These are phyloP conservation scores for Coemansia sp. DNA, from an alignment of 192 early-diverging fungal species.

Conservation along the genomic window DNA sequence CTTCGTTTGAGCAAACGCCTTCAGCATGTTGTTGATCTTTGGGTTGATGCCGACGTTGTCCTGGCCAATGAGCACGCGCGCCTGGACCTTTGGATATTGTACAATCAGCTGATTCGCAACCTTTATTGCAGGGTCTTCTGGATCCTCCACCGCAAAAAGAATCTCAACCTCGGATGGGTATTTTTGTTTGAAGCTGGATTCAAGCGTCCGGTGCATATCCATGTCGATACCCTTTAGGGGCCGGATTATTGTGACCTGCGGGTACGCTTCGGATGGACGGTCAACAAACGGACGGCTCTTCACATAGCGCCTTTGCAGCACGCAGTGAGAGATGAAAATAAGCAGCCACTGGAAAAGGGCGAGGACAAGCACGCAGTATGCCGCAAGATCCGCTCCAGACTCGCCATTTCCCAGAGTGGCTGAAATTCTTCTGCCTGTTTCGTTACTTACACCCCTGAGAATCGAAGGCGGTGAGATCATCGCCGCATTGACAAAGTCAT, in stretches of 20 bases:
- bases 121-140: conserved; percentile 78
- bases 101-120: conserved; percentile 70
- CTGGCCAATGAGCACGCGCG: conserved; percentile 79
- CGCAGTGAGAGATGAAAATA: conserved; percentile 38
- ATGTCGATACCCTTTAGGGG: conserved; percentile 92
- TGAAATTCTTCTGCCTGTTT: not conserved
- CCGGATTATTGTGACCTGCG: conserved; percentile 88
- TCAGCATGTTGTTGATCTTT: conserved; percentile 93
- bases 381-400: conserved; percentile 13
- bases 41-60: conserved; percentile 85
- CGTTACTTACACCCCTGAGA: not conserved
- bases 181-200: conserved; percentile 81
- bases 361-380: conserved; percentile 25
- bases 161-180: conserved; percentile 85
- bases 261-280: conserved; percentile 46
- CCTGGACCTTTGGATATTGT: conserved; percentile 72
- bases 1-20: conserved; percentile 73
- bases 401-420: conserved; percentile 1
- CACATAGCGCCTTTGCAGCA: conserved; percentile 51
- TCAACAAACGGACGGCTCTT: conserved; percentile 32
- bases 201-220: conserved; percentile 78
- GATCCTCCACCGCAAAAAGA: conserved; percentile 82
- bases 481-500: not conserved
- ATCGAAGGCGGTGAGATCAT: not conserved
- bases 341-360: conserved; percentile 32